Conservation (phyloP, 805 yeast species). For the Candida maesae region DNA sequence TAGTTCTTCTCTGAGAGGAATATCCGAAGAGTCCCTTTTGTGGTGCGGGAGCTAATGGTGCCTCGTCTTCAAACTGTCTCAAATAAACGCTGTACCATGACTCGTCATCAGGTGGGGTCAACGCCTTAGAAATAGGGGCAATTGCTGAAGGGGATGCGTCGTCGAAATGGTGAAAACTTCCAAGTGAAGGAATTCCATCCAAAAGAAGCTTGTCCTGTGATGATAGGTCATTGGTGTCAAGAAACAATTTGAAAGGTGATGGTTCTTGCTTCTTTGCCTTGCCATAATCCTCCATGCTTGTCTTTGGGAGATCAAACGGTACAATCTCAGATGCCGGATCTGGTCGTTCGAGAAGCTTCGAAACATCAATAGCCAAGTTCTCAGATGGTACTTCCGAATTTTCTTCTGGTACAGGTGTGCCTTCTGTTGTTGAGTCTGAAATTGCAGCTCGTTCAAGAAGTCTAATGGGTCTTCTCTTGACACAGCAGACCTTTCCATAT, state of each 20-base stretch:
- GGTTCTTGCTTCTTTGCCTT: conserved; percentile 4
- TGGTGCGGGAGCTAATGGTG: conserved; percentile 34
- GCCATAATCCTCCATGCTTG: conserved; percentile 28
- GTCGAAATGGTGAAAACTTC: conserved; percentile 28
- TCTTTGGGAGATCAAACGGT: conserved; percentile 28
- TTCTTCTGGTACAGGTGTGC: conserved; percentile 3
- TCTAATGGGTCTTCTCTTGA: conserved; percentile 46
- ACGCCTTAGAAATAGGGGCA: conserved; percentile 62
- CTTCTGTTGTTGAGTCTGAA: conserved; percentile 10
- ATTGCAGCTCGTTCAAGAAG: conserved; percentile 17
- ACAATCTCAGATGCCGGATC: conserved; percentile 29
- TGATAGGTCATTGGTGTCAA: conserved; percentile 31
- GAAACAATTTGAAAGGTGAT: conserved; percentile 32
- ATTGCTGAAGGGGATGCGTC: conserved; percentile 30
- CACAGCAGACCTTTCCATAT: conserved; percentile 66
- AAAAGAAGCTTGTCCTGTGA: conserved; percentile 32
- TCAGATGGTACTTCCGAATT: not conserved
- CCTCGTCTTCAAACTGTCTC: conserved; percentile 44
- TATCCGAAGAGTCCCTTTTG: conserved; percentile 54
- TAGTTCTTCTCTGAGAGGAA: conserved; percentile 47
- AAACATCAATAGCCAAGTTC: conserved; percentile 34
- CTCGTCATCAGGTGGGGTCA: conserved; percentile 62
- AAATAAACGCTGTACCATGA: conserved; percentile 57
- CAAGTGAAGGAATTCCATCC: conserved; percentile 31
- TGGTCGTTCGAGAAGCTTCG: conserved; percentile 31